phyloP scores from a whole-genome alignment of 495 filamentous ascomycete genomes.

The Aspergillus nidulans region DNA sequence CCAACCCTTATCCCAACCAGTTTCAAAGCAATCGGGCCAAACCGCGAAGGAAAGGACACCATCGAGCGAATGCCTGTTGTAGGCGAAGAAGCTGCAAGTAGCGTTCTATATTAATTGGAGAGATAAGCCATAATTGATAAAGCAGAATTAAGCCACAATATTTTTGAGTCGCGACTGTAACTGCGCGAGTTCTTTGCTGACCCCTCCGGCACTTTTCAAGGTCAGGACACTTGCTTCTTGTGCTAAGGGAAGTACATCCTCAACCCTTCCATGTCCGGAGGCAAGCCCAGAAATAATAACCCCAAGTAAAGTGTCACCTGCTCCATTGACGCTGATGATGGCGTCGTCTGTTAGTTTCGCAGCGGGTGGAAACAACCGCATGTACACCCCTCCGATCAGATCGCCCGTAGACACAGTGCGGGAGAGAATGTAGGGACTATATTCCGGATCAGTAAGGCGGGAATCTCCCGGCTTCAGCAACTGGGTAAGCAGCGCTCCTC shows the following conservation, averaged over 20 bases:
- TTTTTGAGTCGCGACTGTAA: not conserved
- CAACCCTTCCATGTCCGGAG: constrained; percentile 25
- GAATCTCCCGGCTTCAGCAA: constrained; percentile 61
- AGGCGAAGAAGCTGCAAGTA: constrained; percentile 16
- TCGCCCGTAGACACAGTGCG: constrained; percentile 46
- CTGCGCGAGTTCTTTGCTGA: constrained; percentile 45
- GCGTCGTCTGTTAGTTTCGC: constrained; percentile 56
- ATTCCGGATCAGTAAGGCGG: constrained; percentile 54
- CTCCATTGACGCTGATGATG: constrained; percentile 87
- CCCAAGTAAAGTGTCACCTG: constrained; percentile 89
- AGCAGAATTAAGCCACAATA: not conserved
- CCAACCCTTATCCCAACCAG: constrained; percentile 45
- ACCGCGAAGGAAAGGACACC: constrained; percentile 14
- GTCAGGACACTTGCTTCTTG: constrained; percentile 77
- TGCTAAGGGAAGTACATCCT: constrained; percentile 43
- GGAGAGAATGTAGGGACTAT: constrained; percentile 64
- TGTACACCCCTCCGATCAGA: constrained; percentile 73
- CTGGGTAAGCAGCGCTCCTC: constrained; percentile 74
- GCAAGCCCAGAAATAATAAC: constrained; percentile 67
- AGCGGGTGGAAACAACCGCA: constrained; percentile 69
- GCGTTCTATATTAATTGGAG: not conserved
- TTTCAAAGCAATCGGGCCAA: constrained; percentile 30
- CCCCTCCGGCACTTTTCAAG: constrained; percentile 65
- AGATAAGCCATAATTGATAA: not conserved
- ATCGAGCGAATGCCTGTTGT: constrained; percentile 25